Conservation (phyloP, 768 basidiomycete genomes). For the Boletus sp. region DNA sequence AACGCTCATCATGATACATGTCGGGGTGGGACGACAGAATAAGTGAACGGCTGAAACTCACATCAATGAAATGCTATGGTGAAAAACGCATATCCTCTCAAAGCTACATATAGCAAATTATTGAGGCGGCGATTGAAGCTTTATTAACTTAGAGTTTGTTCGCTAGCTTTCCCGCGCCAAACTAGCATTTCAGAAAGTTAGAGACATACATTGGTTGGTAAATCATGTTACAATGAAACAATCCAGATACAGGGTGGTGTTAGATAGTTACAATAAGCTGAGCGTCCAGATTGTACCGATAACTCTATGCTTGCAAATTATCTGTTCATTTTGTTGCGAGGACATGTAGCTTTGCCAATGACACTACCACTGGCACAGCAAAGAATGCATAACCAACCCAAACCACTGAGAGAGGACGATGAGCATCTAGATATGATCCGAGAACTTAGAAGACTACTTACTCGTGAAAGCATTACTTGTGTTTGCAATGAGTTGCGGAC, state of each 20-base stretch:
- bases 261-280: background rate
- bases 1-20: slow-evolving; percentile 74
- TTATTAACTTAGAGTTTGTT: background rate
- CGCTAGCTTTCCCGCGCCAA: background rate
- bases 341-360: slow-evolving; percentile 67
- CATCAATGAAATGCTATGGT: background rate
- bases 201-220: no score
- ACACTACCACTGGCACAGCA: slow-evolving; percentile 64
- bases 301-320: background rate
- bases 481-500: slow-evolving; percentile 58
- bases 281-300: background rate
- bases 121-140: slow-evolving; percentile 23
- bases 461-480: slow-evolving; percentile 75
- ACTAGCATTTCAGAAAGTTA: no score
- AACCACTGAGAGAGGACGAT: slow-evolving; percentile 49
- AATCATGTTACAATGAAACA: background rate
- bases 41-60: slow-evolving; percentile 16
- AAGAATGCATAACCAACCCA: slow-evolving; percentile 80
- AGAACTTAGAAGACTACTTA: slow-evolving; percentile 36
- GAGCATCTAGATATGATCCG: background rate
- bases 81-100: background rate
- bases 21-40: no score
- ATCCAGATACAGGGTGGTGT: background rate
- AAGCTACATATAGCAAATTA: background rate
- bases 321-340: slow-evolving; percentile 40